A percentile compares a stretch with the other conserved stretches of the same genome.
phyloP scores from a whole-genome alignment of 2,329 filamentous ascomycete genomes.

The Fusarium succisae region DNA sequence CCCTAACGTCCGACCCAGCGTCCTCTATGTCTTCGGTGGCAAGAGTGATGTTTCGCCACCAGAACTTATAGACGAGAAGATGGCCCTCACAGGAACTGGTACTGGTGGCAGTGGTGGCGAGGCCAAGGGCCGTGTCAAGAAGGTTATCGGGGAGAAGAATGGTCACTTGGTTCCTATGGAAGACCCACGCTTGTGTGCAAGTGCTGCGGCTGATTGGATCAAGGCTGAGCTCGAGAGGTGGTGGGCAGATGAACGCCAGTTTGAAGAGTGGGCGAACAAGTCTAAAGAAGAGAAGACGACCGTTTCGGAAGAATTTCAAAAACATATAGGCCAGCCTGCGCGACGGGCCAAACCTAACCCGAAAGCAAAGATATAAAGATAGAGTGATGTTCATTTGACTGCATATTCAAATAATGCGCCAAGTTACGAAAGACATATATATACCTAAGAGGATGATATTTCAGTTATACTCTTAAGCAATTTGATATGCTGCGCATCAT shows the following conservation, averaged over 20 bases:
- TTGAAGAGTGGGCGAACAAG: constrained; percentile 63
- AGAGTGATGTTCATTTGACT: not conserved
- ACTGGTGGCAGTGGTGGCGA: constrained; percentile 74
- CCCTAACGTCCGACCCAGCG: constrained; percentile 68
- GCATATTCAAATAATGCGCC: not conserved
- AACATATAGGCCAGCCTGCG: constrained; percentile 56
- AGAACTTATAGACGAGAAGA: constrained; percentile 63
- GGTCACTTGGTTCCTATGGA: constrained; percentile 91
- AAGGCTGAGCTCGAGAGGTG: constrained; percentile 65
- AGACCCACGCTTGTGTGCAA: constrained; percentile 72
- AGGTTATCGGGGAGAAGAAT: constrained; percentile 68
- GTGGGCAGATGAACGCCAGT: constrained; percentile 65
- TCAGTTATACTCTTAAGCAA: no score
- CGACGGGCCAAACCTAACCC: constrained; percentile 19
- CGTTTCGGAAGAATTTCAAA: constrained; percentile 59
- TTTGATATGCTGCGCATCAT: no score
- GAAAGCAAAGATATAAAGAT: constrained; percentile 46
- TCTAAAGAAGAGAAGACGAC: constrained; percentile 63
- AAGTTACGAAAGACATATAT: not conserved
- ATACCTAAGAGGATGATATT: not conserved
- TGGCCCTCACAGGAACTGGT: constrained; percentile 70
- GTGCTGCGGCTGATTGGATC: constrained; percentile 66
- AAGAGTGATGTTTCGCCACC: constrained; percentile 65
- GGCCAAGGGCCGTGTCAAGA: constrained; percentile 71
- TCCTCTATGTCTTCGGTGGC: constrained; percentile 75